Evolutionary conservation across 75 land plant genomes (phyloP).

Genomic region (Ceratopteris richardii): DNA sequence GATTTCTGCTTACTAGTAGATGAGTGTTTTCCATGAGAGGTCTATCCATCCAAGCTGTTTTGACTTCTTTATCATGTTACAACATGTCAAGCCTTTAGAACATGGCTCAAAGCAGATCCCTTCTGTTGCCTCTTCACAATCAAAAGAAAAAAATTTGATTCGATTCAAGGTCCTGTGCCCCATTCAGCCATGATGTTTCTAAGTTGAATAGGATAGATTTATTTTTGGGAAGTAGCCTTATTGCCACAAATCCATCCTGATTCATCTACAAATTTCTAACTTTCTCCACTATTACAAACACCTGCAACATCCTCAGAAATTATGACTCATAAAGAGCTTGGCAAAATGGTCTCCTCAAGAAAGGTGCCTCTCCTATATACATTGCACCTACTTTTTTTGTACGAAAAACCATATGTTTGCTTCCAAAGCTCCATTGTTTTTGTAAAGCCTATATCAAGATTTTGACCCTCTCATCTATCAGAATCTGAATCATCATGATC

Average conservation of each 20-base stretch:
- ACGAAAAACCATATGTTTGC: slow-evolving; percentile 51
- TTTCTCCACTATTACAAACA: too few relatives aligned
- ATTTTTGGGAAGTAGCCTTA: neutral
- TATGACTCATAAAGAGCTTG: too few relatives aligned
- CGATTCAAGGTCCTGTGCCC: slow-evolving; percentile 8
- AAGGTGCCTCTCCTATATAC: slow-evolving; percentile 45
- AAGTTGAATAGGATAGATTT: slow-evolving; percentile 9
- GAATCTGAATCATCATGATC: slow-evolving; percentile 81
- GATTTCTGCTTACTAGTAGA: too few relatives aligned
- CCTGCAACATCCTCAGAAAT: too few relatives aligned
- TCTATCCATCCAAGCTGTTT: neutral
- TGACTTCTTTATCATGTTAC: neutral
- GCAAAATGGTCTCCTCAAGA: too few relatives aligned
- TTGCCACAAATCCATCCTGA: slow-evolving; percentile 4
- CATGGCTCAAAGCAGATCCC: slow-evolving; percentile 18
- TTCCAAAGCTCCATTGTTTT: slow-evolving; percentile 59
- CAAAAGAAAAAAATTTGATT: slow-evolving; percentile 1
- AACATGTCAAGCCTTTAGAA: neutral
- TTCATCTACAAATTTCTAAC: neutral
- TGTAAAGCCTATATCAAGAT: slow-evolving; percentile 61
- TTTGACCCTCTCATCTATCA: slow-evolving; percentile 65
- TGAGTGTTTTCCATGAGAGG: slow-evolving; percentile 3
- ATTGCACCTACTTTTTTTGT: slow-evolving; percentile 73
- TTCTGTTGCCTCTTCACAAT: slow-evolving; percentile 9
- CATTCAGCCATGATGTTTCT: slow-evolving; percentile 7